A percentile compares a stretch with the other conserved stretches of the same genome.
Conservation (phyloP, 2,329 filamentous ascomycete species). For the Monosporascus sp. region DNA sequence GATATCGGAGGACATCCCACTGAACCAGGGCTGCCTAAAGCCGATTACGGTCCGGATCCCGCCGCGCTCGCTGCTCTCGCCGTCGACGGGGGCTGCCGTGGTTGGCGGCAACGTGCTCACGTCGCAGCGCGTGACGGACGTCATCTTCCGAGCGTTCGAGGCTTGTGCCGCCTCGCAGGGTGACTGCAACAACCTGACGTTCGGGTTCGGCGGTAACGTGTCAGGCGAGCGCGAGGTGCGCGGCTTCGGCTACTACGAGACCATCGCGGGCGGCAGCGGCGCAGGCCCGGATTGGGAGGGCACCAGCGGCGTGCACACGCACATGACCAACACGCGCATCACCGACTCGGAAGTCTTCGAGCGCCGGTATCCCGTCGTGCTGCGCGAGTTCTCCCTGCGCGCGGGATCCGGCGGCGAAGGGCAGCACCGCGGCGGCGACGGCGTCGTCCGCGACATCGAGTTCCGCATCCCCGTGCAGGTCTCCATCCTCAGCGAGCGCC, state of each 20-base stretch:
- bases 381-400: conserved; percentile 60
- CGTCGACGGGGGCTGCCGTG: conserved; percentile 66
- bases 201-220: conserved; percentile 65
- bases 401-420: conserved; percentile 55
- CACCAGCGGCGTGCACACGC: conserved; percentile 63
- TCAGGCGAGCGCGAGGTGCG: conserved; percentile 49
- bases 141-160: conserved; percentile 69
- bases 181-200: conserved; percentile 74
- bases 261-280: conserved; percentile 68
- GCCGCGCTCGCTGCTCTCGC: conserved; percentile 62
- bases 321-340: conserved; percentile 76
- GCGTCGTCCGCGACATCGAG: conserved; percentile 67
- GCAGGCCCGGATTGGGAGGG: conserved; percentile 66
- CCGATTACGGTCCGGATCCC: conserved; percentile 67
- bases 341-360: conserved; percentile 72
- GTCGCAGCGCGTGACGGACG: conserved; percentile 69
- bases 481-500: conserved; percentile 66
- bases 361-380: conserved; percentile 64
- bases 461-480: conserved; percentile 67
- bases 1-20: conserved; percentile 69
- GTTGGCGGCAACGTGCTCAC: conserved; percentile 76
- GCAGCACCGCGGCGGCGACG: conserved; percentile 61
- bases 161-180: conserved; percentile 71
- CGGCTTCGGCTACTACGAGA: conserved; percentile 77
- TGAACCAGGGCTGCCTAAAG: conserved; percentile 72